phyloP scores from a whole-genome alignment of 176 grass and related monocot genomes.

The Triticum urartu region DNA sequence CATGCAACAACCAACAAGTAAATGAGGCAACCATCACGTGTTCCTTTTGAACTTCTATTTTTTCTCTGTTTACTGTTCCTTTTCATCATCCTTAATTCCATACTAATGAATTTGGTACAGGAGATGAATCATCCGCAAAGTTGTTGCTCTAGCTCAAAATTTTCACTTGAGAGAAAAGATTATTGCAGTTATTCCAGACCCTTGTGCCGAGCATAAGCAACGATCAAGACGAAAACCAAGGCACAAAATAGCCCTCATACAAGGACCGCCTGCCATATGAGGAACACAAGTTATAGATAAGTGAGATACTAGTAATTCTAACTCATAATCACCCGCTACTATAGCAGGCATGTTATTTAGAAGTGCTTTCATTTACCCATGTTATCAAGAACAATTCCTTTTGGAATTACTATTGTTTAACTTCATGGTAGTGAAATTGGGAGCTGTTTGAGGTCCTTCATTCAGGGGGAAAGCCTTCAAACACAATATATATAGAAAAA shows the following conservation, averaged over 20 bases:
- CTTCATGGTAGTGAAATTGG: neutral
- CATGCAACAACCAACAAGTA: neutral
- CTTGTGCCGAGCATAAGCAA: slow-evolving; percentile 82
- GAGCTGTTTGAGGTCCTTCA: neutral
- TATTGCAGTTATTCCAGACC: slow-evolving; percentile 38
- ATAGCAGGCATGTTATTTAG: too few species aligned
- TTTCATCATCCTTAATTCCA: slow-evolving; percentile 14
- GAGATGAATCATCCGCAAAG: slow-evolving; percentile 30
- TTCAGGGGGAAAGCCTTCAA: neutral
- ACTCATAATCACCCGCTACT: neutral
- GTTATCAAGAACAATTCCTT: neutral
- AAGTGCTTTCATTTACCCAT: neutral
- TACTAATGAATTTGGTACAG: slow-evolving; percentile 38
- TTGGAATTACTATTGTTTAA: neutral
- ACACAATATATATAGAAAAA: neutral
- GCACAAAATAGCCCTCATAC: slow-evolving; percentile 54
- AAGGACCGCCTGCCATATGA: too few species aligned
- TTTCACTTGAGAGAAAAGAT: slow-evolving; percentile 22
- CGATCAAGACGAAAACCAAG: slow-evolving; percentile 50
- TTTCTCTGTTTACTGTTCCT: slow-evolving; percentile 6
- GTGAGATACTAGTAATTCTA: neutral
- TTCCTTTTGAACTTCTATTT: slow-evolving; percentile 17
- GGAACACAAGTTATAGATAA: neutral
- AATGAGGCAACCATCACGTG: neutral
- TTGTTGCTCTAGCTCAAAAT: slow-evolving; percentile 38